Base-by-base conservation (phyloP, 2,329 filamentous ascomycete species). In the Periconia sp. region DNA sequence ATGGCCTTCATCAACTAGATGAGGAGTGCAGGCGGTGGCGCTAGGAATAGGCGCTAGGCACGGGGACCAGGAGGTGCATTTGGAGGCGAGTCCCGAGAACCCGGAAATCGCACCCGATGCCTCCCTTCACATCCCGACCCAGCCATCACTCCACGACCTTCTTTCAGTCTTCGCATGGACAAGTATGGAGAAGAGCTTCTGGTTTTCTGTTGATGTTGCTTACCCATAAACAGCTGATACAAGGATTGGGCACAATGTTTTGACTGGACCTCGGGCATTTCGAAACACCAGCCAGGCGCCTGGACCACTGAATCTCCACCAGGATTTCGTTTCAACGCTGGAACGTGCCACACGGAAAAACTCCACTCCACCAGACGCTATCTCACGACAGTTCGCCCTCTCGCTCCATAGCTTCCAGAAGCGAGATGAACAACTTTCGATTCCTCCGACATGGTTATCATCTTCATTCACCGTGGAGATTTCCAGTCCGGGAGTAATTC, bases 271-370 rank as follows among this genome's bases (percentile, higher is more conserved):
- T n/a, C n/a, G n/a, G n/a, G n/a, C n/a, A n/a, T n/a, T n/a, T n/a
- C n/a, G n/a, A n/a, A n/a, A n/a, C n/a, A n/a, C n/a, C n/a, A n/a
- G n/a, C n/a, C n/a, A n/a, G n/a, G n/a, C n/a, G n/a, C n/a, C n/a
- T n/a, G n/a, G n/a, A n/a, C n/a, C n/a, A n/a, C n/a, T n/a, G n/a
- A 35, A 54, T 48, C 50, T 40, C 48, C 39, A 41, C 50, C 40
- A 19, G 38, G 37, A 37, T 40, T 29, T 36, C 31, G 56, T 60
- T 60, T 60, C 55, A 56, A 36, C 21, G 21, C 17, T 29, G 28
- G 39, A 43, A 37, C 46, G 32, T 18, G 19, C n/a, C 17, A 24
- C 26, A 39, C 38, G 47, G 50, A 52, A 57, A 48, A 39, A 54
- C 46, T 38, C 42, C 32, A 35, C 42, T 46, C 53, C 49, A 52